A percentile compares a stretch with the other conserved stretches of the same genome.
Conservation (phyloP, 1,139 yeast species). For the Hyphopichia fennica region DNA sequence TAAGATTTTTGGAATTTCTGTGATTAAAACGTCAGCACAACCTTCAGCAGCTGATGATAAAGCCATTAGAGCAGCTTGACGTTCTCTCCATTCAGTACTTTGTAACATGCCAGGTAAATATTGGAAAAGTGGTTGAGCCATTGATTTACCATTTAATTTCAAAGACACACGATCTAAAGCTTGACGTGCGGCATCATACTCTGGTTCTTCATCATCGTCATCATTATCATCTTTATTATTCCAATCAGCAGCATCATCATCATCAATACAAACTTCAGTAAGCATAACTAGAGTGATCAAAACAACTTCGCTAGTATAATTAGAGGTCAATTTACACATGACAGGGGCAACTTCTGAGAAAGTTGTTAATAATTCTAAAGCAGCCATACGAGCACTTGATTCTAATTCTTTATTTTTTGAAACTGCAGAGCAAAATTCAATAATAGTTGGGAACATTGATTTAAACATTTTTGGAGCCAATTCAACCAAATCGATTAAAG, state of each 20-base stretch:
- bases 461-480: constrained; percentile 93
- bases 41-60: constrained; percentile 97
- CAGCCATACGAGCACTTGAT: constrained; percentile 75
- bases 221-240: constrained; percentile 76
- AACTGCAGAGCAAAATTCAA: constrained; percentile 80
- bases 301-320: constrained; percentile 72
- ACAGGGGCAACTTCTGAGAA: constrained; percentile 93
- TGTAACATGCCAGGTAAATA: constrained; percentile 80
- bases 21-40: constrained; percentile 82
- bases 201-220: constrained; percentile 83
- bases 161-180: constrained; percentile 87
- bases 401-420: constrained; percentile 81
- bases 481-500: constrained; percentile 85
- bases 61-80: constrained; percentile 97
- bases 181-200: constrained; percentile 91
- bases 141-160: constrained; percentile 76
- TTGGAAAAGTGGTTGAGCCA: constrained; percentile 85
- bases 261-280: constrained; percentile 90
- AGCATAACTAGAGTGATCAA: constrained; percentile 76
- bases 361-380: constrained; percentile 83
- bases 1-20: constrained; percentile 77
- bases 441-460: constrained; percentile 83
- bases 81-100: constrained; percentile 84
- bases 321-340: constrained; percentile 83
- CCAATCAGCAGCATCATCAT: constrained; percentile 87